Percentiles rank a stretch among this genome's conserved stretches.
These are phyloP conservation scores for Austropuccinia psidii DNA, from an alignment of 1,284 basidiomycete species.

Conservation along the genomic window DNA sequence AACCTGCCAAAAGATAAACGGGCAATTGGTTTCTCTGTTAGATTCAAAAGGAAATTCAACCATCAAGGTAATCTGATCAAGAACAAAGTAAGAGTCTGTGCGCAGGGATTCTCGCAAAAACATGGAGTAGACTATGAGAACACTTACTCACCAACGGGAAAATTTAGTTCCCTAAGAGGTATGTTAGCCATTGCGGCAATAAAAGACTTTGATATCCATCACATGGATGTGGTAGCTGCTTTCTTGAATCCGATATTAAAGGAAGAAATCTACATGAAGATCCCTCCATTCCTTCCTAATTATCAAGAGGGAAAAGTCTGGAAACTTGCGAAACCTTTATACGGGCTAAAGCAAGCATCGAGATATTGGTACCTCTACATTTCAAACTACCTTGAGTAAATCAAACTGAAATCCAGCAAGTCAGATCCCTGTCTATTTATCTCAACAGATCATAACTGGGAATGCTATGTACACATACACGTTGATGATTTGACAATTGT, in stretches of 20 bases:
- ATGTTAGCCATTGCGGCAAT: not conserved
- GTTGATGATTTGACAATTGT: not conserved
- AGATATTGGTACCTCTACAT: not conserved
- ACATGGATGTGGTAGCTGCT: not conserved
- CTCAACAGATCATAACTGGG: not conserved
- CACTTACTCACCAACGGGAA: not conserved
- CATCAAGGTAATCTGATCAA: not conserved
- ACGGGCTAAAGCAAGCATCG: not conserved
- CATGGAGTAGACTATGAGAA: not conserved
- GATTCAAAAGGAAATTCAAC: not conserved
- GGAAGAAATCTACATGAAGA: conserved; percentile 4
- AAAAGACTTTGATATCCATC: not conserved
- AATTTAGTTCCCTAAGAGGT: not conserved
- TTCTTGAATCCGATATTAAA: not conserved
- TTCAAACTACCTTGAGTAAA: not conserved
- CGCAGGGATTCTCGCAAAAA: not conserved
- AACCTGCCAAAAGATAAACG: not conserved
- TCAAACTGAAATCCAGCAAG: not conserved
- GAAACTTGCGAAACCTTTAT: not conserved
- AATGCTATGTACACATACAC: not conserved
- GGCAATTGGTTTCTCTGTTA: too few species aligned
- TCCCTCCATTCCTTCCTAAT: not conserved
- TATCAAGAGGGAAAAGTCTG: not conserved
- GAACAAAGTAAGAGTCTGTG: not conserved
- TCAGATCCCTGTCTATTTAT: not conserved